These are phyloP conservation scores for Cryomyces minteri DNA, from an alignment of 495 filamentous ascomycete species.

Conservation along the genomic window DNA sequence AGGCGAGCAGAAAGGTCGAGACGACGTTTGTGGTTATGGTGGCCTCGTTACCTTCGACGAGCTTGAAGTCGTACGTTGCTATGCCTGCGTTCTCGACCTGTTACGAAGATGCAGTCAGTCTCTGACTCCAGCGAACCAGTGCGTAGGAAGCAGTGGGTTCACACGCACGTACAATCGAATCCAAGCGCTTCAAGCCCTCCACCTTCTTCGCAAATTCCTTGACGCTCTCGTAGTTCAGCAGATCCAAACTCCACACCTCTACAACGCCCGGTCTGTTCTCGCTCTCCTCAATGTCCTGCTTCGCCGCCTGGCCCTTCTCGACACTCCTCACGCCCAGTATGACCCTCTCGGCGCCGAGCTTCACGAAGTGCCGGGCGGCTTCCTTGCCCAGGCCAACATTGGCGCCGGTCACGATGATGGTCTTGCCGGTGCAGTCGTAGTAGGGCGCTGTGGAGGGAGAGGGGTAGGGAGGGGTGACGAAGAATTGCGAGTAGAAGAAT, in stretches of 20 bases:
- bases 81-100: conserved; percentile 26
- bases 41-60: conserved; percentile 25
- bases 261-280: conserved; percentile 17
- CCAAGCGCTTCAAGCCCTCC: conserved; percentile 22
- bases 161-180: conserved; percentile 22
- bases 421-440: conserved; percentile 17
- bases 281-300: conserved; percentile 26
- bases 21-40: conserved; percentile 29
- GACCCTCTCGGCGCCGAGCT: conserved; percentile 14
- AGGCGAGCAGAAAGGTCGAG: conserved; percentile 28
- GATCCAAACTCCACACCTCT: conserved; percentile 35
- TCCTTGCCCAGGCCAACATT: conserved; percentile 19
- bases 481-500: conserved; percentile 29
- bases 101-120: not conserved
- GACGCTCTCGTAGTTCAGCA: conserved; percentile 31
- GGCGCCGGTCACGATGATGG: conserved; percentile 18
- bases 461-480: conserved; percentile 21
- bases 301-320: conserved; percentile 27
- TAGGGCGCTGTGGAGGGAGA: not conserved
- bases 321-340: conserved; percentile 18
- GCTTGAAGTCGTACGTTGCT: conserved; percentile 13
- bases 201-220: conserved; percentile 26
- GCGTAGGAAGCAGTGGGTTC: conserved; percentile 27
- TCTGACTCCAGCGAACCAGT: conserved; percentile 4
- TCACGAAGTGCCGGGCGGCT: conserved; percentile 15